Evolutionary conservation across 202 grass and related monocot species (phyloP).

Genomic region (Musa balbisiana): DNA sequence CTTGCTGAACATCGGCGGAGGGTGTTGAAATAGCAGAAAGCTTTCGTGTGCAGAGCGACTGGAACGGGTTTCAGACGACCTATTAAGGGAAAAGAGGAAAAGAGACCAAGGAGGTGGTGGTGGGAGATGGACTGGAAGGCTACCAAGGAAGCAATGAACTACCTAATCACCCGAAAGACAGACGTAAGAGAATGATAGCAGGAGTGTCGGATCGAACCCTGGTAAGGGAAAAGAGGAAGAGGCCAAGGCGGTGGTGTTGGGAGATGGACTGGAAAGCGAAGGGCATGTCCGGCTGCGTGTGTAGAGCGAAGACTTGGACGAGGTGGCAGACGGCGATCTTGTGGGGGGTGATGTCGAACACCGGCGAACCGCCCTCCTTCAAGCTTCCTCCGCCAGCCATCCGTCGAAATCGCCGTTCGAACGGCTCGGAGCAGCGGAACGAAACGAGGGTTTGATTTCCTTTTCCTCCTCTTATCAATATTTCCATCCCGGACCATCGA

Average conservation of each 20-base stretch:
- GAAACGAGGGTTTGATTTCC: background rate
- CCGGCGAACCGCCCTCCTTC: constrained; percentile 25
- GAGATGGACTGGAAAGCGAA: constrained; percentile 62
- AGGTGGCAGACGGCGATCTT: constrained; percentile 84
- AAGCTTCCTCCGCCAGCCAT: constrained; percentile 19
- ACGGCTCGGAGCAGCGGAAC: background rate
- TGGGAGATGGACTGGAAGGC: background rate
- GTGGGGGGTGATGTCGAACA: constrained; percentile 80
- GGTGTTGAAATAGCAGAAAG: too few species aligned
- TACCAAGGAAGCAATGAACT: background rate
- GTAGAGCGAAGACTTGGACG: constrained; percentile 70
- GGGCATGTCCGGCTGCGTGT: constrained; percentile 35
- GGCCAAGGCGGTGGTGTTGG: constrained; percentile 73
- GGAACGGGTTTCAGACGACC: too few species aligned
- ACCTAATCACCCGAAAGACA: background rate
- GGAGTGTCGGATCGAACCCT: constrained; percentile 29
- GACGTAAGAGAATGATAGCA: background rate
- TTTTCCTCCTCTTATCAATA: too few species aligned
- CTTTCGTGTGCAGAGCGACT: too few species aligned
- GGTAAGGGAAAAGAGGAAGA: constrained; percentile 83
- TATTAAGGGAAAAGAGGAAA: too few species aligned
- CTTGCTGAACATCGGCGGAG: too few species aligned
- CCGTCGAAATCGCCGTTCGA: background rate
- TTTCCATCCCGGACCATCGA: too few species aligned
- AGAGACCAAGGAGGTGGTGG: background rate